These are phyloP conservation scores for Eucalyptus curtisii DNA, from an alignment of 345 rosid genomes.

Conservation along the genomic window DNA sequence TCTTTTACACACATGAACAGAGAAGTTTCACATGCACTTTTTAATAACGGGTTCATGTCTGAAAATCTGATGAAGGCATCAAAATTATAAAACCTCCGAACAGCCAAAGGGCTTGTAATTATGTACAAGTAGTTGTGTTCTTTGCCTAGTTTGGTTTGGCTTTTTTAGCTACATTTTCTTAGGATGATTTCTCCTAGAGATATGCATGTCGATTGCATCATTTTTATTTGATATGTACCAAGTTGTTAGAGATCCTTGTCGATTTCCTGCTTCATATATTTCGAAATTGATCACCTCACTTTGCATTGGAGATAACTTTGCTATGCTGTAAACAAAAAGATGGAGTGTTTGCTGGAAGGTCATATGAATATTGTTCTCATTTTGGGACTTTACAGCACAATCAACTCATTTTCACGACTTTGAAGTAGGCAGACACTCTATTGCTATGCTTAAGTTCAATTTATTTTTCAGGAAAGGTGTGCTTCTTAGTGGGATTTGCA, in stretches of 20 bases:
- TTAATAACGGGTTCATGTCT: neutral
- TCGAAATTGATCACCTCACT: neutral
- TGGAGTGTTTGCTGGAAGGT: neutral
- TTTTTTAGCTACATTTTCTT: neutral
- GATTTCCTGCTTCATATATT: neutral
- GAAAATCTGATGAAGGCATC: neutral
- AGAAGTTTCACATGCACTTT: neutral
- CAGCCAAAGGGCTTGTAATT: neutral
- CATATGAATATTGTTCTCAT: too few species aligned
- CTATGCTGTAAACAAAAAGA: neutral
- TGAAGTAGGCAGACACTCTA: too few species aligned
- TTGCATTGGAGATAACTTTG: accelerated
- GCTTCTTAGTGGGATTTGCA: too few species aligned
- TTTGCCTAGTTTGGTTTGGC: neutral
- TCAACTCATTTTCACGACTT: too few species aligned
- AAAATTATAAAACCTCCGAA: neutral
- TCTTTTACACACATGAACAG: neutral
- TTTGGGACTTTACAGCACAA: too few species aligned
- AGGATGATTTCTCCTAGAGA: neutral
- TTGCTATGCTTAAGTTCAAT: too few species aligned
- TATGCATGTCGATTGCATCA: neutral
- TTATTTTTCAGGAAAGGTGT: neutral
- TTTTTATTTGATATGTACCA: neutral
- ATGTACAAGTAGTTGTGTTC: neutral
- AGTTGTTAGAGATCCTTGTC: neutral